These are phyloP conservation scores for Trichoderma asperelloides DNA, from an alignment of 495 filamentous ascomycete species.

Conservation along the genomic window DNA sequence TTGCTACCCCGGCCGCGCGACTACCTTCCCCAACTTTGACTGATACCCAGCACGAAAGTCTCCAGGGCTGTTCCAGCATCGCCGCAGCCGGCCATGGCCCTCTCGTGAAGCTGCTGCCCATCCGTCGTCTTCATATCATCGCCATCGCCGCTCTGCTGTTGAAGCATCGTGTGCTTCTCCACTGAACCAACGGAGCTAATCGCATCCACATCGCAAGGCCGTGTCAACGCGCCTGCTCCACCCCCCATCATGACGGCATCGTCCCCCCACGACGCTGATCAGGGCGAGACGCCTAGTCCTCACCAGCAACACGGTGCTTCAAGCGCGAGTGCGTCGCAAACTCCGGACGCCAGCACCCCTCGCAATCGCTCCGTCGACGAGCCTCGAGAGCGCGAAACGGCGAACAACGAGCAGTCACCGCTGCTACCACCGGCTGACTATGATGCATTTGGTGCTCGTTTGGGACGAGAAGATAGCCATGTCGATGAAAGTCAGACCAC, in stretches of 20 bases:
- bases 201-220: neutral
- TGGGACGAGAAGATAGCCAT: conserved; percentile 20
- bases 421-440: conserved; percentile 1
- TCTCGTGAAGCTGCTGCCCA: neutral
- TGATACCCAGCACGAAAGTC: neutral
- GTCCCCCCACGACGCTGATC: neutral
- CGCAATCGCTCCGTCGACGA: neutral
- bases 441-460: neutral
- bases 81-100: neutral
- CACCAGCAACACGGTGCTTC: neutral
- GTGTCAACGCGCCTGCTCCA: neutral
- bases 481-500: conserved; percentile 44
- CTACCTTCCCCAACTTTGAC: neutral
- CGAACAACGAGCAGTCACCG: conserved; percentile 5
- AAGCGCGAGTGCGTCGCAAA: neutral
- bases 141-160: neutral
- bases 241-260: neutral
- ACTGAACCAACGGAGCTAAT: neutral
- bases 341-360: neutral
- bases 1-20: neutral
- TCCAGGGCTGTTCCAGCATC: neutral
- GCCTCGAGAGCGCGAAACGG: neutral
- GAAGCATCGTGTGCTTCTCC: neutral
- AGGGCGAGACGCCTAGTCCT: neutral
- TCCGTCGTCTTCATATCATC: neutral